Evolutionary conservation across 2,329 filamentous ascomycete genomes (phyloP), one percentile per base, ranked within the genome.

Genomic region (Talaromyces sp.): DNA sequence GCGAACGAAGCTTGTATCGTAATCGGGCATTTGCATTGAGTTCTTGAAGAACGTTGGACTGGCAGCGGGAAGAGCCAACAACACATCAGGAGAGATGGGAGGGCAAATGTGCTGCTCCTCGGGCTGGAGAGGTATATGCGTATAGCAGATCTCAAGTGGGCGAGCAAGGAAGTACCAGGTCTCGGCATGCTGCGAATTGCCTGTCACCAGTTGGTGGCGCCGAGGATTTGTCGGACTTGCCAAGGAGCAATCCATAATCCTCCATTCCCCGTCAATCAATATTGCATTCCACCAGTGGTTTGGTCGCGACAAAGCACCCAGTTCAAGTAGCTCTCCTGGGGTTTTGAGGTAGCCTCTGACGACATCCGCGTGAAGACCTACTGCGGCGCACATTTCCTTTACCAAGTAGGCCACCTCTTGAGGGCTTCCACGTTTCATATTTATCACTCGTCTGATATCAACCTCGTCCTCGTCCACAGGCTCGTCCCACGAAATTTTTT

Each of bases 271-370:
- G 73, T 99, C 95, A 9, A 97, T 87, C 38, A 97, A 79, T 19
- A 98, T 91, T 0, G 91, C 88, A 68, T 99, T 99, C 95, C 95
- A 99, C 87, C 90, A 98, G 76, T 99, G 95, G 70, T 99, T 99
- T 0, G 93, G 84, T 31, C 88, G 86, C n/a, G 91, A 90, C 73
- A 93, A 86, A 61, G 89, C 88, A 63, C 89, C 90, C 50, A 92
- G 80, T 68, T 98, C 93, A 1, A 89, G 81, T 8, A 88, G 79
- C 69, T 98, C 95, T 0, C 93, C 93, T 0, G 95, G 95, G 0
- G 85, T 82, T 73, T 99, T 99, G 59, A 99, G 84, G 70, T 95
- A 98, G 0, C 95, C 95, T 62, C 88, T 86, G 14, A 99, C 86
- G 21, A 96, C 82, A 71, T 98, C 93, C 38, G 90, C 91, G 65